phyloP scores from a whole-genome alignment of 164 flowering plant species.

The Liriodendron chinense region DNA sequence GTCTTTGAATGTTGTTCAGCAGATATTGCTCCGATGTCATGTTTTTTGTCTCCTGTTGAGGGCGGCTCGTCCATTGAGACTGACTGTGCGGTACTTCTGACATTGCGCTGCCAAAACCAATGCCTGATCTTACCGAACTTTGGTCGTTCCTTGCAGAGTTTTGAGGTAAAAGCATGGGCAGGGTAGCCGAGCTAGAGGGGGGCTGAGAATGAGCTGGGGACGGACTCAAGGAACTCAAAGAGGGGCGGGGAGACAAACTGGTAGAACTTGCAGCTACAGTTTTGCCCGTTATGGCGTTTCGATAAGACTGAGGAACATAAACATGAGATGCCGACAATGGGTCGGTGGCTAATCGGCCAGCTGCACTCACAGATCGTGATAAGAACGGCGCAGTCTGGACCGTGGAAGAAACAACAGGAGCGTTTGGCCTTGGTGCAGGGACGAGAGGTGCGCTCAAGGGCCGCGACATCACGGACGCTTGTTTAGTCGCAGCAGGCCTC shows the following conservation, averaged over 20 bases:
- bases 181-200: slow-evolving; percentile 20
- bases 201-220: slow-evolving; percentile 37
- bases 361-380: slow-evolving; percentile 76
- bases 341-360: slow-evolving; percentile 75
- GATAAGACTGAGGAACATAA: slow-evolving; percentile 68
- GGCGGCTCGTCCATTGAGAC: slow-evolving; percentile 44
- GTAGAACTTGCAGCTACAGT: slow-evolving; percentile 34
- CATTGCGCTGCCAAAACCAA: slow-evolving; percentile 47
- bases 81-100: slow-evolving; percentile 39
- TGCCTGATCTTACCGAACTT: slow-evolving; percentile 32
- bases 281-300: slow-evolving; percentile 76
- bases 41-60: slow-evolving; percentile 33
- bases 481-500: slow-evolving; percentile 20
- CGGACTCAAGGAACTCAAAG: slow-evolving; percentile 31
- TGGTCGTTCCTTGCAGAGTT: slow-evolving; percentile 41
- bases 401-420: slow-evolving; percentile 48
- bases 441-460: slow-evolving; percentile 77
- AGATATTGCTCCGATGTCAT: slow-evolving; percentile 25
- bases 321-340: slow-evolving; percentile 42
- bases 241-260: slow-evolving; percentile 30
- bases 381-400: slow-evolving; percentile 55
- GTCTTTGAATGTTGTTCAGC: slow-evolving; percentile 28
- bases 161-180: slow-evolving; percentile 27
- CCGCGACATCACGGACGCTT: slow-evolving; percentile 54
- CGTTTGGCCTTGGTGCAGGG: slow-evolving; percentile 48